Evolutionary conservation across 2,329 filamentous ascomycete genomes (phyloP).

Genomic region (Exophiala alcalophila): DNA sequence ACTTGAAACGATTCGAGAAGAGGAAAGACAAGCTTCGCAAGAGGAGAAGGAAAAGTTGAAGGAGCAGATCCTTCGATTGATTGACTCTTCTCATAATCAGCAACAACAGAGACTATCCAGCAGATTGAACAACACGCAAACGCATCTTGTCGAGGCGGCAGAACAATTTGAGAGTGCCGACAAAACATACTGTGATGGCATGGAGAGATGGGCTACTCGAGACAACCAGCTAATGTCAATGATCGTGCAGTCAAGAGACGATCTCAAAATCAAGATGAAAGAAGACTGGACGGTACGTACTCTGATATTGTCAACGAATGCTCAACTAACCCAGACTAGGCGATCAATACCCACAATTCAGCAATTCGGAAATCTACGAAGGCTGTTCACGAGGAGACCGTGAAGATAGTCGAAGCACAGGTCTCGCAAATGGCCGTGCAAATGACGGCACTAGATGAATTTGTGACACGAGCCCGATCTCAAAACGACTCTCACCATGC

Average conservation of each 20-base stretch:
- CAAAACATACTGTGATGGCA: conserved; percentile 63
- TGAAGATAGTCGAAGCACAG: conserved; percentile 85
- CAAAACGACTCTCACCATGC: conserved; percentile 78
- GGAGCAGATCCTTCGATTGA: conserved; percentile 70
- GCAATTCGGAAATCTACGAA: conserved; percentile 79
- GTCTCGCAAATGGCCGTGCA: conserved; percentile 82
- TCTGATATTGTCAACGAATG: not conserved
- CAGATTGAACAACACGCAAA: conserved; percentile 61
- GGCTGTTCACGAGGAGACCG: conserved; percentile 84
- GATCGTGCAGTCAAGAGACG: conserved; percentile 70
- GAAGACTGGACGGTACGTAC: conserved; percentile 74
- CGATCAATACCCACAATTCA: conserved; percentile 74
- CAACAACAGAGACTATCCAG: conserved; percentile 70
- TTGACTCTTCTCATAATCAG: conserved; percentile 68
- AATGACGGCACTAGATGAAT: conserved; percentile 85
- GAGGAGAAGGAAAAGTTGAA: conserved; percentile 72
- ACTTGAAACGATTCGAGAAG: conserved; percentile 67
- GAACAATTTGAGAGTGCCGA: conserved; percentile 64
- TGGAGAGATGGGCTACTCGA: conserved; percentile 70
- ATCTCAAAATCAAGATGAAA: conserved; percentile 76
- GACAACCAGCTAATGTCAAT: conserved; percentile 68
- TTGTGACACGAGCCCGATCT: conserved; percentile 74
- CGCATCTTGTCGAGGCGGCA: conserved; percentile 63
- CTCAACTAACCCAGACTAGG: conserved; percentile 41
- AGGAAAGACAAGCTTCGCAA: conserved; percentile 71